Evolutionary conservation across 2,329 filamentous ascomycete species (phyloP).

Genomic region (Monosporascus sp.): DNA sequence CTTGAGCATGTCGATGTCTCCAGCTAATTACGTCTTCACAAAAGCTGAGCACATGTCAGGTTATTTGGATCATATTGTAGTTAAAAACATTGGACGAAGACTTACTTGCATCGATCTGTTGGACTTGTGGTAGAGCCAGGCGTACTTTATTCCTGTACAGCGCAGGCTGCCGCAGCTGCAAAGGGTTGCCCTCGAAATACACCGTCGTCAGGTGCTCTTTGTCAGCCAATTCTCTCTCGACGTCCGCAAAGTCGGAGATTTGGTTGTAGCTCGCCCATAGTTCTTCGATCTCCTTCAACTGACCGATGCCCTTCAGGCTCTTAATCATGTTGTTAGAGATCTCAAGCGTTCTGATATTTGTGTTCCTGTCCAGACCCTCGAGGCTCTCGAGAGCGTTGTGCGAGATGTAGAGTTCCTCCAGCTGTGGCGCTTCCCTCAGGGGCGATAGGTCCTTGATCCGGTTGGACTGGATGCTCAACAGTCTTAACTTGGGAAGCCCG

Average conservation of each 20-base stretch:
- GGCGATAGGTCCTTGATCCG: conserved; percentile 76
- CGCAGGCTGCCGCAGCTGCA: conserved; percentile 74
- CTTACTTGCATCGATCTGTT: conserved; percentile 97
- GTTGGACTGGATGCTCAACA: conserved; percentile 94
- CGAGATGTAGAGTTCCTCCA: conserved; percentile 93
- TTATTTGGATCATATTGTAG: neutral
- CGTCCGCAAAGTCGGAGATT: conserved; percentile 72
- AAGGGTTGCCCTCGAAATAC: conserved; percentile 92
- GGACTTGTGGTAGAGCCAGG: conserved; percentile 78
- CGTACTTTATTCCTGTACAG: conserved; percentile 92
- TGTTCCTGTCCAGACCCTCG: conserved; percentile 63
- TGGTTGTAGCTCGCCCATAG: conserved; percentile 92
- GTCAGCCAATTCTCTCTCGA: conserved; percentile 72
- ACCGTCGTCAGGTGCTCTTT: conserved; percentile 82
- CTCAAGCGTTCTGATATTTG: conserved; percentile 72
- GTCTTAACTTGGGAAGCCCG: conserved; percentile 72
- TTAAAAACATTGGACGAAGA: conserved; percentile 23
- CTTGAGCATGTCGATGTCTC: neutral
- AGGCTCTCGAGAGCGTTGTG: conserved; percentile 85
- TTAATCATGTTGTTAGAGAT: conserved; percentile 83
- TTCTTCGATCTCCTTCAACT: conserved; percentile 72
- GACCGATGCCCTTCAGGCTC: conserved; percentile 66
- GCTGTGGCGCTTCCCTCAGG: conserved; percentile 64
- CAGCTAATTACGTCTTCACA: conserved; percentile 11
- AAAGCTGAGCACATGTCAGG: conserved; percentile 12